Base-by-base conservation (phyloP, 2,329 filamentous ascomycete genomes). In the Pseudopyrenochaeta lycopersici region DNA sequence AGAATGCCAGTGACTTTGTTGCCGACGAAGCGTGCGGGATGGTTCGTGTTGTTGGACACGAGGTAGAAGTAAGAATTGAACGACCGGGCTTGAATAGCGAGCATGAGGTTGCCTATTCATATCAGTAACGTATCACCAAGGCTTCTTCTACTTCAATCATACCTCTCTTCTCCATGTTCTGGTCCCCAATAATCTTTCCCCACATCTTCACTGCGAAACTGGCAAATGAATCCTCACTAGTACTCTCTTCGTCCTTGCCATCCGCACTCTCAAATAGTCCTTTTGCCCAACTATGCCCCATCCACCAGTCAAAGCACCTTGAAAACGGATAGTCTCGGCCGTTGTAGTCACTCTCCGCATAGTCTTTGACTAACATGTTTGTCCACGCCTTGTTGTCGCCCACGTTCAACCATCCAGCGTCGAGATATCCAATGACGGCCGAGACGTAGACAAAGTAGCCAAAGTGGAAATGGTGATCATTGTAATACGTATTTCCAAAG, bases 241-340 rank as follows among this genome's bases (percentile, higher is more conserved):
- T 91, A 27, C 91, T 95, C 74, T 98, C 95, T 77, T 93, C 85
- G 72, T 94, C 87, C 77, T 93, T 93, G 56, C 91, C 90, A 72
- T 94, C 90, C 49, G 79, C 80, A 32, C 84, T 82, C 57, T 90
- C 85, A 66, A 86, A 90, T 4, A 94, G 77, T 1, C 90, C 90
- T 49, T 91, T 92, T 2, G 94, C 94, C 92, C 94, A 97, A 53
- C 89, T 92, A 81, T 98, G 95, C 1, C 94, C 95, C 68, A 96
- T 88, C 74, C 88, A 98, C 91, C 92, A 97, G 76, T 98, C 95
- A 70, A 97, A 98, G 51, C 82, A 86, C 43, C 95, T 86, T 56
- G 85, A 93, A 63, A 91, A 88, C 0, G 94, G 93, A 75, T 96
- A 98, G 45, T 72, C 69, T 1, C 68, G 44, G 1, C 69, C 67